phyloP scores from a whole-genome alignment of 257 asterid species.

The Primulina tabacum region DNA sequence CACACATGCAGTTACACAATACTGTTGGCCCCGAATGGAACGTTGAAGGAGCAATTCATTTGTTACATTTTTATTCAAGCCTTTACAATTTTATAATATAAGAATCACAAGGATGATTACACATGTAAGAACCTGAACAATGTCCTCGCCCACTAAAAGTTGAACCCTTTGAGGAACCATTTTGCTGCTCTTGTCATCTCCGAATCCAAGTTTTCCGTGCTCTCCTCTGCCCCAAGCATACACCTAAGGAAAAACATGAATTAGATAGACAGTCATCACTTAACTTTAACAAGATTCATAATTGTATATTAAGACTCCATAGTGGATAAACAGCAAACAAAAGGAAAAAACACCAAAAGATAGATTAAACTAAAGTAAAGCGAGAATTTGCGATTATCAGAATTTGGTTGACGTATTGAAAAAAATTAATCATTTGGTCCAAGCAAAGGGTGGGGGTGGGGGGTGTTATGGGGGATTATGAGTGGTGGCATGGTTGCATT shows the following conservation, averaged over 20 bases:
- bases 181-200: conserved; percentile 99
- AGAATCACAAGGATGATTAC: conserved; percentile 6
- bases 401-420: neutral
- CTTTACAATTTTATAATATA: neutral
- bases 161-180: conserved; percentile 98
- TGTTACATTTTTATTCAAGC: too few relatives aligned
- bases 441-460: neutral
- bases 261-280: neutral
- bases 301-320: neutral
- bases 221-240: conserved; percentile 99
- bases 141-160: conserved; percentile 78
- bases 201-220: conserved; percentile 98
- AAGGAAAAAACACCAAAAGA: neutral
- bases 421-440: neutral
- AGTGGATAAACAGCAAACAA: conserved; percentile 2
- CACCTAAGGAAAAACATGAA: conserved; percentile 47
- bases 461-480: too few relatives aligned
- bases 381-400: neutral
- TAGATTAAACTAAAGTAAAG: too few relatives aligned
- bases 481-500: neutral
- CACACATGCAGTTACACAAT: neutral
- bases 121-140: conserved; percentile 67
- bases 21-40: too few relatives aligned
- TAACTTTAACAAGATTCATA: too few relatives aligned
- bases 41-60: too few relatives aligned